phyloP scores from a whole-genome alignment of 106 monocot species.

The Ottelia alismoides region DNA sequence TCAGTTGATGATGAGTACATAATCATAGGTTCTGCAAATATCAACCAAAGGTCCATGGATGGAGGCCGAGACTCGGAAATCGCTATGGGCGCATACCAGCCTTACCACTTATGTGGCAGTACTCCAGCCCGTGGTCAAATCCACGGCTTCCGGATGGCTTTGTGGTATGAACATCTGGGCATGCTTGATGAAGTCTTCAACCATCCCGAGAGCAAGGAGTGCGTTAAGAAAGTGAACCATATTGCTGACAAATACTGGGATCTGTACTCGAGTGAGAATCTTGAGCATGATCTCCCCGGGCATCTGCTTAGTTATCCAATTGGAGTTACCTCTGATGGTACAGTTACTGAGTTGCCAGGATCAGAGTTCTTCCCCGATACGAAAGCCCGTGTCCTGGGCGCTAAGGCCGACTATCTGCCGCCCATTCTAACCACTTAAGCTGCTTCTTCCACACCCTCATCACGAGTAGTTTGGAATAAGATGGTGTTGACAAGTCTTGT shows the following conservation, averaged over 20 bases:
- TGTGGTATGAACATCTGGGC: slow-evolving; percentile 45
- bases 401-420: slow-evolving; percentile 37
- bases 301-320: slow-evolving; percentile 46
- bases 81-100: no score
- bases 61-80: no score
- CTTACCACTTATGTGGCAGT: not conserved
- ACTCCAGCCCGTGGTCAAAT: slow-evolving; percentile 24
- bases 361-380: slow-evolving; percentile 53
- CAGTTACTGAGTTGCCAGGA: slow-evolving; percentile 17
- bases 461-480: no score
- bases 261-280: slow-evolving; percentile 12
- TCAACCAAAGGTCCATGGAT: no score
- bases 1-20: no score
- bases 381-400: slow-evolving; percentile 36
- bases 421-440: slow-evolving; percentile 51
- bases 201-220: slow-evolving; percentile 1
- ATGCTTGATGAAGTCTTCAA: slow-evolving; percentile 8
- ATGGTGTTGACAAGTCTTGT: no score
- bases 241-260: slow-evolving; percentile 16
- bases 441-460: no score
- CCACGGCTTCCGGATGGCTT: slow-evolving; percentile 33
- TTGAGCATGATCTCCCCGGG: slow-evolving; percentile 30
- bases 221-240: slow-evolving; percentile 12
- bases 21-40: no score
- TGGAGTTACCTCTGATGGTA: slow-evolving; percentile 10